Evolutionary conservation across 768 basidiomycete species (phyloP).

Genomic region (Termitomyces sp.): DNA sequence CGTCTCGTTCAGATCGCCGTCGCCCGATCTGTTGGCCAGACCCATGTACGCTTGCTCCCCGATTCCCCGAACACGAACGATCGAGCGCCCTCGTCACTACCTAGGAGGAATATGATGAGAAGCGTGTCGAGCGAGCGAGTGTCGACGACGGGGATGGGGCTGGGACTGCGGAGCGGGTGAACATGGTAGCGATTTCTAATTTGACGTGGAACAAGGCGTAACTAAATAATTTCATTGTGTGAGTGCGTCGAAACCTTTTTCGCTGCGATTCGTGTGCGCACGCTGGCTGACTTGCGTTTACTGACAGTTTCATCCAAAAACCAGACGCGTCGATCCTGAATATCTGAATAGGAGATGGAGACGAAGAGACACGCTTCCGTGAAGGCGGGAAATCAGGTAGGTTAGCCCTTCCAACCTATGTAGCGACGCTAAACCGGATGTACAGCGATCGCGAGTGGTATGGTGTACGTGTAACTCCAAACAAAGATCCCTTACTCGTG

Average conservation of each 20-base stretch:
- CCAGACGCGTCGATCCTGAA: conserved; percentile 65
- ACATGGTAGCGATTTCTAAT: conserved; percentile 74
- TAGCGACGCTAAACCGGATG: no score
- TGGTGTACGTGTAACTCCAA: conserved; percentile 78
- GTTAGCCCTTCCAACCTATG: conserved; percentile 16
- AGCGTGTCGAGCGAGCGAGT: background rate
- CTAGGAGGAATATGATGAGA: background rate
- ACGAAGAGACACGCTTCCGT: conserved; percentile 64
- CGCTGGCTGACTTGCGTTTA: conserved; percentile 18
- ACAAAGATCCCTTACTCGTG: conserved; percentile 73
- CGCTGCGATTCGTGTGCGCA: no score
- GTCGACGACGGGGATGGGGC: background rate
- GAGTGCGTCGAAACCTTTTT: conserved; percentile 20
- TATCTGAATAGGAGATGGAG: conserved; percentile 68
- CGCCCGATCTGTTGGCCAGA: no score
- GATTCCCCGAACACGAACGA: background rate
- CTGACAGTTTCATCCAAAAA: conserved; percentile 70
- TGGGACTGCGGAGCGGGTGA: conserved; percentile 59
- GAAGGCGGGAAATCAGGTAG: conserved; percentile 90
- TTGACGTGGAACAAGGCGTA: conserved; percentile 77
- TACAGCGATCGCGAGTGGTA: conserved; percentile 36
- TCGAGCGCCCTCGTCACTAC: background rate
- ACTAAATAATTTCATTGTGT: conserved; percentile 83
- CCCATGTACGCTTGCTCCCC: no score
- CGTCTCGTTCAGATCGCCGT: no score